Base-by-base conservation (phyloP, 2,329 filamentous ascomycete genomes). In the Aureobasidium sp. region DNA sequence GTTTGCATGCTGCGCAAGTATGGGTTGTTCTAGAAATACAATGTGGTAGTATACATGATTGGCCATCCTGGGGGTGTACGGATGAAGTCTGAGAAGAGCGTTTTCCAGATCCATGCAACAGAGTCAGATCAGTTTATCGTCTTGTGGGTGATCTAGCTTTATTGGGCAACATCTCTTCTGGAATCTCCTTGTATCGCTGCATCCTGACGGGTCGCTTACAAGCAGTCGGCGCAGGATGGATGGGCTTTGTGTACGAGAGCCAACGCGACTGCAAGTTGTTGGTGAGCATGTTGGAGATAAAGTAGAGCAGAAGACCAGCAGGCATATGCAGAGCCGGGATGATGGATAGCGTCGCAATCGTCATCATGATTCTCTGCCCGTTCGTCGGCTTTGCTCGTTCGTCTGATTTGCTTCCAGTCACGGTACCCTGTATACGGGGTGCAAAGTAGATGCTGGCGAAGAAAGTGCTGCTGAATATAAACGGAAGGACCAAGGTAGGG, bases 401-500 rank as follows among this genome's bases (percentile, higher is more conserved):
- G 31, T 25, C 9, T 25, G 17, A 9, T 44, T 44, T 44, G 41
- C 47, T 22, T 48, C 17, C 42, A 55, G 22, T 36, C 8, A 60
- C 60, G 15, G 49, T 36, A 14, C 63, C 58, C n/a, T 39, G 45
- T n/a, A 63, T 41, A 25, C 62, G 62, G 3, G 62, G 62, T 37
- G 55, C 44, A 49, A 63, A 64, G 55, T 69, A 73, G 9, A 84
- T 70, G 64, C 82, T 83, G 8, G 76, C 64, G 17, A 84, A 70
- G 62, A 84, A 79, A 5, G 78, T 73, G 0, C 71, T 74, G 0
- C 78, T 79, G 25, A 84, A 73, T 3, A 79, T 62, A 44, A 78
- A 74, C 0, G 83, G 82, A 1, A 86, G 73, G 2, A 76, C 65
- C 2, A 79, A 72, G 2, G 77, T 77, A 0, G 82, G 76, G 66